Evolutionary conservation across 495 filamentous ascomycete species (phyloP).

Genomic region (Penicillium mononematosum): DNA sequence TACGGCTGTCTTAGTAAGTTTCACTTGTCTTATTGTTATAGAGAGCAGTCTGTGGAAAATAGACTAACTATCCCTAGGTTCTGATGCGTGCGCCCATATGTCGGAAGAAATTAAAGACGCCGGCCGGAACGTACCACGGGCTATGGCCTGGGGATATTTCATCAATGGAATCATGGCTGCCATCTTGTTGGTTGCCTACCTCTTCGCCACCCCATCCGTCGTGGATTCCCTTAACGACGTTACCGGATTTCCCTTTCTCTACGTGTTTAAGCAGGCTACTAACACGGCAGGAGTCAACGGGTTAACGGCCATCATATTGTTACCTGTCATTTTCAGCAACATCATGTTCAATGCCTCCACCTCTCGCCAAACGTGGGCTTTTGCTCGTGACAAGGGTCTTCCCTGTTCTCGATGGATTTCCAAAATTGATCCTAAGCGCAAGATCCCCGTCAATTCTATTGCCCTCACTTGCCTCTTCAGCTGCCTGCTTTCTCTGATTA

Average conservation of each 20-base stretch:
- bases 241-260: neutral
- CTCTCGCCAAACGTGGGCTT: neutral
- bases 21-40: neutral
- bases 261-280: neutral
- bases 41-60: neutral
- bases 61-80: neutral
- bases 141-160: neutral
- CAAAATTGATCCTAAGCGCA: neutral
- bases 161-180: neutral
- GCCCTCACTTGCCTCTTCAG: neutral
- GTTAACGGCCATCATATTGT: neutral
- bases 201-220: neutral
- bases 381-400: neutral
- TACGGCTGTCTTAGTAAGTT: neutral
- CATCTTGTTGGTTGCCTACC: neutral
- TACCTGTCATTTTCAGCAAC: neutral
- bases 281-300: neutral
- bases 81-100: neutral
- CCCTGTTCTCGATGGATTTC: neutral
- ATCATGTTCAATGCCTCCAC: neutral
- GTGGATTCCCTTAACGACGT: neutral
- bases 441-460: neutral
- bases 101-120: neutral
- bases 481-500: neutral
- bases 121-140: neutral